A percentile compares a stretch with the other conserved stretches of the same genome.
Conservation (phyloP, 1,139 yeast species). For the Schizosaccharomyces versatilis region DNA sequence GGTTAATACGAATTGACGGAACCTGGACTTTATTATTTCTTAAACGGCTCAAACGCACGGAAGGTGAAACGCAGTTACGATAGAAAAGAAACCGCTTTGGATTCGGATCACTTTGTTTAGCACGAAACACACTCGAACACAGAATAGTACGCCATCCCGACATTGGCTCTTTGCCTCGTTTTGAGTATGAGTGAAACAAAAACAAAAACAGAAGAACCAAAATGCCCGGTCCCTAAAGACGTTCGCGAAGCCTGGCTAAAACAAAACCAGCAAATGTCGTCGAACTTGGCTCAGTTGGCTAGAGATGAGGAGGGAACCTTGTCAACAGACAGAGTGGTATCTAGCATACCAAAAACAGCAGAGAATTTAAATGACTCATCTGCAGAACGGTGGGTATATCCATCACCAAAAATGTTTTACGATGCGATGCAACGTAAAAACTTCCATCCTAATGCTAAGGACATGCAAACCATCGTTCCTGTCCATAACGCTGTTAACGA, state of each 20-base stretch:
- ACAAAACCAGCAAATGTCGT: neutral
- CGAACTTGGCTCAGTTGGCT: slow-evolving; percentile 3
- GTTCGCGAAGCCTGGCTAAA: slow-evolving; percentile 4
- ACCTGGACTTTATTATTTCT: too few relatives aligned
- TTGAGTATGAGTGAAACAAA: neutral
- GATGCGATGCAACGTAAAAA: slow-evolving; percentile 84
- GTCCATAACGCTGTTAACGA: slow-evolving; percentile 88
- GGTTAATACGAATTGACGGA: too few relatives aligned
- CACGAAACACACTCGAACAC: too few relatives aligned
- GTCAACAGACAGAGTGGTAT: slow-evolving; percentile 5
- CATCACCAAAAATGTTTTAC: slow-evolving; percentile 82
- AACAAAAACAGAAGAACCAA: slow-evolving; percentile 2
- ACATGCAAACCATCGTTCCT: slow-evolving; percentile 81
- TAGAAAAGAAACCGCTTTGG: too few relatives aligned
- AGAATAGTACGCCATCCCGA: too few relatives aligned
- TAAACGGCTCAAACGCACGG: too few relatives aligned
- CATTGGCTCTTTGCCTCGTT: too few relatives aligned
- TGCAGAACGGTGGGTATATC: slow-evolving; percentile 68
- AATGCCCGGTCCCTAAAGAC: slow-evolving; percentile 7
- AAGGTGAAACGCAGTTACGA: too few relatives aligned
- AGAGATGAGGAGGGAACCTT: slow-evolving; percentile 3
- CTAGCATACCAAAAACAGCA: slow-evolving; percentile 6
- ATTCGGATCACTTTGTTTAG: too few relatives aligned
- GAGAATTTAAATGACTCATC: neutral
- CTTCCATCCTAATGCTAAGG: slow-evolving; percentile 62